Percentiles rank a stretch among this genome's conserved stretches.
These are phyloP conservation scores for Schizonepeta tenuifolia DNA, from an alignment of 257 asterid species.

Conservation along the genomic window DNA sequence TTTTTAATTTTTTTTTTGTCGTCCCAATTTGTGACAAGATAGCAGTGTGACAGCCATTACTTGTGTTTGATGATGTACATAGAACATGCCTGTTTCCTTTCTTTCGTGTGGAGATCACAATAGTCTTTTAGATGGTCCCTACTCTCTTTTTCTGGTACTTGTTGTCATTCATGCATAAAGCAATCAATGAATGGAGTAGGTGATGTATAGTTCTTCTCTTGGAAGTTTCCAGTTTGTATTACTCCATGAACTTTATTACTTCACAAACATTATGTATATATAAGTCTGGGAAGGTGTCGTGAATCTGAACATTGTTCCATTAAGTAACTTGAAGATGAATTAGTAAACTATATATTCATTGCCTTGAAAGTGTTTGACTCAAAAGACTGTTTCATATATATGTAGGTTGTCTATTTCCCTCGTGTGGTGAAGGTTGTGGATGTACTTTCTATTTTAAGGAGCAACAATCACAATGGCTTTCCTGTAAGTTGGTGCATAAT, in stretches of 20 bases:
- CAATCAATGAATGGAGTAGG: background rate
- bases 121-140: background rate
- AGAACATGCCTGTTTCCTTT: background rate
- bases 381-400: slow-evolving; percentile 19
- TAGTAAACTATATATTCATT: background rate
- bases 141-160: background rate
- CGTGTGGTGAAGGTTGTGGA: slow-evolving; percentile 94
- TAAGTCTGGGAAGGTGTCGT: background rate
- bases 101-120: background rate
- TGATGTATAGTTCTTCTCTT: background rate
- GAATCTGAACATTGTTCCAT: background rate
- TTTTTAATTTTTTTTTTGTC: too few species aligned
- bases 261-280: too few species aligned
- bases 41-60: slow-evolving; percentile 5
- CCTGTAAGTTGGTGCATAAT: slow-evolving; percentile 66
- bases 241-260: slow-evolving; percentile 5
- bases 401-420: slow-evolving; percentile 89
- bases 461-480: slow-evolving; percentile 90
- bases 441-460: slow-evolving; percentile 77
- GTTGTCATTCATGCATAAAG: slow-evolving; percentile 1
- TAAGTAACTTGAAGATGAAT: background rate
- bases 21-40: slow-evolving; percentile 10
- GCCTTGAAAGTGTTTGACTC: slow-evolving; percentile 25
- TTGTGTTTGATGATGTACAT: slow-evolving; percentile 9
- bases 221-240: background rate